Evolutionary conservation across 805 yeast species (phyloP), one percentile per base, ranked within the genome.

Genomic region (Saturnispora ahearnii): DNA sequence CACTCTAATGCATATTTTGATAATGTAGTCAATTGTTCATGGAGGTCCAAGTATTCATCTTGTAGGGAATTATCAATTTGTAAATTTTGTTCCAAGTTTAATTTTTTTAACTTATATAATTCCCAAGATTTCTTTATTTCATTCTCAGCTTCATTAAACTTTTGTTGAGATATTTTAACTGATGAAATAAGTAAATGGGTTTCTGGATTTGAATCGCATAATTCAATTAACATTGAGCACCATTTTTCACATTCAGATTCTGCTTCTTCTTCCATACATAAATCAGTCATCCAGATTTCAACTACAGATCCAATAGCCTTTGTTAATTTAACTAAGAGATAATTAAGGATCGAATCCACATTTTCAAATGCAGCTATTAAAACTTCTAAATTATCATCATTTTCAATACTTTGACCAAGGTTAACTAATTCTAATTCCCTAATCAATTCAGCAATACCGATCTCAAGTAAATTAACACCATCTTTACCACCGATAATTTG

Each of bases 201-300:
- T 64, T 90, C 97, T 1, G 96, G 85, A 51, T 85, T 81, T 22
- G 71, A 70, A 3, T 54, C 36, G 54, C 83, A 84, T 32, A 86
- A 65, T 47, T 76, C 67, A 59, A 87, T 66, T 1, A 95, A 80
- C 56, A 76, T 77, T 10, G 76, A 66, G 49, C 90, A 82, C 55
- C 87, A 72, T 49, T 73, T 73, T 58, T 89, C 85, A 68, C 98
- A 93, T 63, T 79, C 75, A 8, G 64, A 22, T 66, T 93, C 98
- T 2, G 98, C 98, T 56, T 83, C 81, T 3, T 80, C 80, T 59
- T 87, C 95, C 96, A 90, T 88, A 70, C 98, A 90, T 55, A 90
- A 71, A 70, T 91, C 97, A 1, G 98, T 91, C 97, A 89, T 87
- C 96, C 96, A 90, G 51, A 87, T 84, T 66, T 91, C 99, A 60